These are phyloP conservation scores for Aspergillus hancockii DNA, from an alignment of 495 filamentous ascomycete genomes.

Conservation along the genomic window DNA sequence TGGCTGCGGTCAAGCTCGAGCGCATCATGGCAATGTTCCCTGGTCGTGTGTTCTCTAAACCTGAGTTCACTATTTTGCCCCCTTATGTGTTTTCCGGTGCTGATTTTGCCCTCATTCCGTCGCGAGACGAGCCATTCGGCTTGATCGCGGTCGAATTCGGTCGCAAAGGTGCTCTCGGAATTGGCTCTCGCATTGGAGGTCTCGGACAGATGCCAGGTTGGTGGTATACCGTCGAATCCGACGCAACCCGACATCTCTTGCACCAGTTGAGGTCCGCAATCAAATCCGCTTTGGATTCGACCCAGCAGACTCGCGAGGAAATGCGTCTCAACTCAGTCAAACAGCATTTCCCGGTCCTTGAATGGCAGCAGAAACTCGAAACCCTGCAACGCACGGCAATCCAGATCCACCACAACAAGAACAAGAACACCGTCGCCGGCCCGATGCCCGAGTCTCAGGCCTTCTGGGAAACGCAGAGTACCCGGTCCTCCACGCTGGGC, in stretches of 20 bases:
- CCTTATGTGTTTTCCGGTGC: conserved; percentile 77
- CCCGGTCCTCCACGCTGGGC: conserved; percentile 40
- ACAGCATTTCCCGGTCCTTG: conserved; percentile 73
- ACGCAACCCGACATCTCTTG: conserved; percentile 67
- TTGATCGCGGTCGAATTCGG: conserved; percentile 80
- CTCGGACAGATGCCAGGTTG: conserved; percentile 80
- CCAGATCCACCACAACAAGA: conserved; percentile 48
- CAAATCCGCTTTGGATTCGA: conserved; percentile 63
- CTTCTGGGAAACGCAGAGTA: conserved; percentile 43
- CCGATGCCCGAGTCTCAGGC: conserved; percentile 38
- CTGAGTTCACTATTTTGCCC: conserved; percentile 73
- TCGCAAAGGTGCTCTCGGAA: conserved; percentile 73
- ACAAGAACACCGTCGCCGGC: conserved; percentile 32
- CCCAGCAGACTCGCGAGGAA: conserved; percentile 54
- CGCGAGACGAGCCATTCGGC: conserved; percentile 80
- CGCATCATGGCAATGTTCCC: conserved; percentile 74
- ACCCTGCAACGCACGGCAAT: conserved; percentile 61
- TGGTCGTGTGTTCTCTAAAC: conserved; percentile 71
- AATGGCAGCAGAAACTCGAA: conserved; percentile 65
- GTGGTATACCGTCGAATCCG: conserved; percentile 71
- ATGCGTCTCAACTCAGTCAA: conserved; percentile 78
- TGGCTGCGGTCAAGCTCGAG: conserved; percentile 71
- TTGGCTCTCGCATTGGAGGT: conserved; percentile 65
- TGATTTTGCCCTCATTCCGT: conserved; percentile 80
- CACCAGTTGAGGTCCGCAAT: conserved; percentile 74